A percentile compares a stretch with the other conserved stretches of the same genome.
phyloP scores from a whole-genome alignment of 164 flowering plant species.

The Cinnamomum micranthum region DNA sequence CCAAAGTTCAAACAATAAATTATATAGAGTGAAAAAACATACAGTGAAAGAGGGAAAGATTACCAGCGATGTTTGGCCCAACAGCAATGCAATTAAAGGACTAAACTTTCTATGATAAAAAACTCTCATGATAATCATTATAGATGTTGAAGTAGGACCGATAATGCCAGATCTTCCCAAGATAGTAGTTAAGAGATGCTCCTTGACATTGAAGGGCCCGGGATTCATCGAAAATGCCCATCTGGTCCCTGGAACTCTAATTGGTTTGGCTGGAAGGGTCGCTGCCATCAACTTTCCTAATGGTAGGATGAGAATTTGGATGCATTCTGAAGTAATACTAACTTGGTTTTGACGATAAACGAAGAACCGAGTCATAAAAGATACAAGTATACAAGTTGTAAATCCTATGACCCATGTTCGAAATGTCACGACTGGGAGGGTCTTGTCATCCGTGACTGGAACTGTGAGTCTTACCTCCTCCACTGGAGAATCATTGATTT shows the following conservation, averaged over 20 bases:
- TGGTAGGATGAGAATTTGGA: too few species aligned
- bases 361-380: too few species aligned
- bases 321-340: too few species aligned
- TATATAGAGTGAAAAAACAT: too few species aligned
- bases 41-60: neutral
- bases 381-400: too few species aligned
- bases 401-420: too few species aligned
- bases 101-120: neutral
- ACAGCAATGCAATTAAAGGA: neutral
- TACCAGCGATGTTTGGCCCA: neutral
- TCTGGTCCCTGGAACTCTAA: conserved; percentile 3
- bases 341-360: too few species aligned
- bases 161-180: neutral
- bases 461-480: too few species aligned
- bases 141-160: neutral
- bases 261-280: conserved; percentile 1
- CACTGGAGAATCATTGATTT: too few species aligned
- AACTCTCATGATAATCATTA: neutral
- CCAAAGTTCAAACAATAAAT: too few species aligned
- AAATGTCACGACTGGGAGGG: too few species aligned
- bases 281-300: conserved; percentile 7
- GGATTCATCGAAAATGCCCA: conserved; percentile 13
- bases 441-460: too few species aligned
- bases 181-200: conserved; percentile 7
- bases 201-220: conserved; percentile 4